Evolutionary conservation across 441 rosid genomes (phyloP), one percentile per base, ranked within the genome.

Genomic region (Pelargonium citronellum): DNA sequence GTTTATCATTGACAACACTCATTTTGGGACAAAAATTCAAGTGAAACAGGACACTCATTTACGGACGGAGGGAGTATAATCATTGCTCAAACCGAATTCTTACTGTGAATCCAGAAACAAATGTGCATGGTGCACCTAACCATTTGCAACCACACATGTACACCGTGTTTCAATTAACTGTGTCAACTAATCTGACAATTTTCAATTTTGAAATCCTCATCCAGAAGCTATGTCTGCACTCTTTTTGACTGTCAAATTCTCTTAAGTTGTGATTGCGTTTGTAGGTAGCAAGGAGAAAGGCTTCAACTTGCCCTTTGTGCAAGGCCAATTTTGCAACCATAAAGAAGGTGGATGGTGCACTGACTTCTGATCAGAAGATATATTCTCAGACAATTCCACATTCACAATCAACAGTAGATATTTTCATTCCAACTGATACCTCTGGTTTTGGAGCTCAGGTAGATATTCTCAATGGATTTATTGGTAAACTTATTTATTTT

Each of bases 241-340:
- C 65, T 62, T 62, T 37, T 11, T 12, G 8, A 62, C 41, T 62
- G 16, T 24, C 65, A 24, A 30, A 0, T 16, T 61, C 53, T 69
- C 46, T 34, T 22, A 70, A 74, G 64, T 73, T 24, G 58, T 71
- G 66, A 60, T 72, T 13, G 30, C 75, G 62, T 46, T 17, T 79
- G 71, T 66, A 95, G 99, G 83, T 75, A 72, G 79, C 91, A 63
- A 80, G 80, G 51, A 80, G 87, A 75, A 90, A 82, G 81, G 67
- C 64, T 60, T 84, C 92, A 58, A 84, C 89, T 53, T 95, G 98
- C 80, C 99, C 99, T 49, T 71, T 92, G 76, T 95, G 99, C 86
- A 90, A 95, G 84, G 83, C 80, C 62, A 81, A 71, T 73, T 90
- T 92, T 79, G 70, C 71, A 8, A 79, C 88, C 77, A 95, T 95